These are phyloP conservation scores for Colletotrichum kahawae DNA, from an alignment of 2,329 filamentous ascomycete genomes.

Conservation along the genomic window DNA sequence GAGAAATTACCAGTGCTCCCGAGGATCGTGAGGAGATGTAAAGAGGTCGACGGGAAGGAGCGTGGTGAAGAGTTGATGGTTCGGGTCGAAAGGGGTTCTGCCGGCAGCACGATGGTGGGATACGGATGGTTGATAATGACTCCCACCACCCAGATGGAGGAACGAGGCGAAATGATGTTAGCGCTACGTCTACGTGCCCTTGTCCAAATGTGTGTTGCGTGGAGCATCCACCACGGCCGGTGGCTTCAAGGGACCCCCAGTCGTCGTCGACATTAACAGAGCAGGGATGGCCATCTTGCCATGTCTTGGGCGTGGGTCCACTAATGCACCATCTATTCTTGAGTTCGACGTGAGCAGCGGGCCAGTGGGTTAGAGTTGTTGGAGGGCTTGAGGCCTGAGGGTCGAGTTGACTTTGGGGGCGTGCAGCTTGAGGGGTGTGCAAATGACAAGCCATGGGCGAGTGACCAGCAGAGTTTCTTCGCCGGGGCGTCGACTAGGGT, in stretches of 20 bases:
- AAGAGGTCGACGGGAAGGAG: conserved; percentile 36
- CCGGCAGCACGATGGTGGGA: conserved; percentile 17
- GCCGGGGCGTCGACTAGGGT: conserved; percentile 28
- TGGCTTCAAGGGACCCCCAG: conserved; percentile 27
- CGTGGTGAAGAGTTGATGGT: conserved; percentile 36
- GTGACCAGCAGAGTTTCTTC: conserved; percentile 28
- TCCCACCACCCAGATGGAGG: conserved; percentile 13
- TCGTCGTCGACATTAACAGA: conserved; percentile 25
- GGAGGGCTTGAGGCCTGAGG: conserved; percentile 19
- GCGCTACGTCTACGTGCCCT: conserved; percentile 20
- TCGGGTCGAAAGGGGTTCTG: background rate
- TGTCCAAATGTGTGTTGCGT: conserved; percentile 34
- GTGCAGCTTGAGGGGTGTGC: conserved; percentile 25
- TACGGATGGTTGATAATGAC: conserved; percentile 25
- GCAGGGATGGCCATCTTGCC: conserved; percentile 31
- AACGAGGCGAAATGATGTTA: conserved; percentile 25
- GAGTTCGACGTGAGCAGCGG: conserved; percentile 28
- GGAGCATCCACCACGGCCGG: conserved; percentile 36
- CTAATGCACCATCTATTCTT: conserved; percentile 52
- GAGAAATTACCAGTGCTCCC: conserved; percentile 6
- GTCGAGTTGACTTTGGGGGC: conserved; percentile 13
- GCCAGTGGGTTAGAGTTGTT: conserved; percentile 39
- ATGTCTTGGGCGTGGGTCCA: conserved; percentile 28
- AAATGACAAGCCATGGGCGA: conserved; percentile 23
- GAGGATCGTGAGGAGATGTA: conserved; percentile 25